Base-by-base conservation (phyloP, 75 land plant species). In the Sequoiadendron giganteum region DNA sequence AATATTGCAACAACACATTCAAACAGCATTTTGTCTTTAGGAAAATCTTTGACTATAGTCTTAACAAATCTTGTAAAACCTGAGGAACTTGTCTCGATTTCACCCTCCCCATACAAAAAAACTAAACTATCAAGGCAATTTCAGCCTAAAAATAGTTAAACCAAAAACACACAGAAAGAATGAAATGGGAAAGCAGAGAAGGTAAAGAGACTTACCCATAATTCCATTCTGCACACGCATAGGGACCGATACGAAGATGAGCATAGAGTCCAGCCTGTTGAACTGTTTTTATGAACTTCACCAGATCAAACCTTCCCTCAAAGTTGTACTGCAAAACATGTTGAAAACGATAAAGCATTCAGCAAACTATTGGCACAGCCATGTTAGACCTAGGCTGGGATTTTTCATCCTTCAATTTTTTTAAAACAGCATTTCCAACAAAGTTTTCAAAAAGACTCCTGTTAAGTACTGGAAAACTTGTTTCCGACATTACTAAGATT, bases 171-270 rank as follows among this genome's bases (percentile, higher is more conserved):
- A 65, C 30, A 65, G 28, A 65, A 75, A 75, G 11, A 73, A 72
- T 11, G 34, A n/a, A 34, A 34, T 1, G 38, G 77, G 15, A 75
- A 10, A 75, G 77, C 13, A 75, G 38, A 56, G 32, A 54, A 52
- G 32, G 86, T 34, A 56, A 36, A 54, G 38, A 56, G n/a, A 85
- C 91, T 38, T 90, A 96, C 97, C 98, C 98, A 86, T 92, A 96
- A 73, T 93, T 95, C 98, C 97, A 96, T 82, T 95, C 97, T 76
- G 96, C 97, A 90, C 97, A 95, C 21, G 89, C 96, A 89, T 96
- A 96, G 3, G 98, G 98, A 9, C 98, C 98, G 77, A 96, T 95
- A 34, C 98, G 91, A 36, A 96, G 94, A 87, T 93, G 85, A 38
- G 93, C 90, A 85, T 94, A 94, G 0, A 96, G 88, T 16, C 97